Percentiles rank a stretch among this genome's conserved stretches.
Conservation (phyloP, 306 rosid species). For the Vigna nakashimae region DNA sequence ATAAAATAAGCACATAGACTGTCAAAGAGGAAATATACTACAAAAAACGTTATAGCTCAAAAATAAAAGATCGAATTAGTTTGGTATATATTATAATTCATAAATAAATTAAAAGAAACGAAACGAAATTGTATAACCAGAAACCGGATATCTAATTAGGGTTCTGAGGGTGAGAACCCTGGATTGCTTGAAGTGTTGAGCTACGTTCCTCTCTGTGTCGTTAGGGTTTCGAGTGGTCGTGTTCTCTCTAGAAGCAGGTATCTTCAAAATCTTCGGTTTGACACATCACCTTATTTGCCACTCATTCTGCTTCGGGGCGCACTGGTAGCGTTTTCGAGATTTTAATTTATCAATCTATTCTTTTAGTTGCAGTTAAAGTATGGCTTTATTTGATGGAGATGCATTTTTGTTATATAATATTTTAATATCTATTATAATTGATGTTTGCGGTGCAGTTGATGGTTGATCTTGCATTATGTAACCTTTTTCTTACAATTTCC, state of each 20-base stretch:
- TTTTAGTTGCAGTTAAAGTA: neutral
- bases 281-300: neutral
- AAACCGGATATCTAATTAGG: neutral
- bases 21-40: too few relatives aligned
- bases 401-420: neutral
- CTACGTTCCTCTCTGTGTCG: neutral
- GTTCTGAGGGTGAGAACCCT: neutral
- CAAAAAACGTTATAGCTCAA: too few relatives aligned
- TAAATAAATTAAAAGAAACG: neutral
- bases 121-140: neutral
- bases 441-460: neutral
- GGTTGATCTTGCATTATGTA: neutral
- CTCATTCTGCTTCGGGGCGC: neutral
- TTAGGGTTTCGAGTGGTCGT: conserved; percentile 45
- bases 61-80: too few relatives aligned
- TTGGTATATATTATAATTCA: too few relatives aligned
- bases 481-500: neutral
- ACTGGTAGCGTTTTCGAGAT: neutral
- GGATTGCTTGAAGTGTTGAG: neutral
- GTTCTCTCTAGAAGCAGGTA: conserved; percentile 34
- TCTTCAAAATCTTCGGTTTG: neutral
- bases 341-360: neutral
- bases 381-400: neutral
- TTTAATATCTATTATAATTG: neutral
- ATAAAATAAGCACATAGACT: too few relatives aligned